A percentile compares a stretch with the other conserved stretches of the same genome.
phyloP scores from a whole-genome alignment of 345 rosid genomes.

The Eucalyptus paniculata region DNA sequence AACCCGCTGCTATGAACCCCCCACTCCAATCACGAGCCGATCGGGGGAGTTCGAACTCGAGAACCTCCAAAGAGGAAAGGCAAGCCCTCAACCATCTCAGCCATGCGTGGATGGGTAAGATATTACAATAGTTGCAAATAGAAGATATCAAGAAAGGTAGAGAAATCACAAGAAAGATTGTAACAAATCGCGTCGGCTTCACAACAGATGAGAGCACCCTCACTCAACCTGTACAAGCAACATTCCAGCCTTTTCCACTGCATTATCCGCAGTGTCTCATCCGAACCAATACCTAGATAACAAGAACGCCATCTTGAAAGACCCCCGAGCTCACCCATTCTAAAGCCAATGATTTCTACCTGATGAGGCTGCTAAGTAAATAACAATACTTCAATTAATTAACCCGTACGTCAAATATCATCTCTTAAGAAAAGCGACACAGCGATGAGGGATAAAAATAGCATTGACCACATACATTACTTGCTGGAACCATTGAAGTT shows the following conservation, averaged over 20 bases:
- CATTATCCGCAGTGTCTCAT: conserved; percentile 55
- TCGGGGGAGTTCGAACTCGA: too few relatives aligned
- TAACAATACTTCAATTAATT: neutral
- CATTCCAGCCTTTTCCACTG: conserved; percentile 66
- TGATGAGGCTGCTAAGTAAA: conserved; percentile 82
- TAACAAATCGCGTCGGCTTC: conserved; percentile 52
- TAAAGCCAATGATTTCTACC: conserved; percentile 45
- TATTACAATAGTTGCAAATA: neutral
- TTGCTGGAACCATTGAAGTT: neutral
- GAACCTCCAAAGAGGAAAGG: too few relatives aligned
- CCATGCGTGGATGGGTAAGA: neutral
- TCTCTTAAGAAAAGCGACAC: neutral
- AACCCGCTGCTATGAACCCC: too few relatives aligned
- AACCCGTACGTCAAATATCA: neutral
- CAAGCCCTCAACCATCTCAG: too few relatives aligned
- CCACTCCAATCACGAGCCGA: too few relatives aligned
- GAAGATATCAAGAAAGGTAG: neutral
- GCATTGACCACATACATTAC: neutral
- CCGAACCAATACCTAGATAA: conserved; percentile 63
- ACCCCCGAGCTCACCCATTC: conserved; percentile 91
- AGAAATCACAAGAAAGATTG: neutral
- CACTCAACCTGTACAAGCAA: conserved; percentile 74
- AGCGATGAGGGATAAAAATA: neutral
- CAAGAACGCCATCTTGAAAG: conserved; percentile 92
- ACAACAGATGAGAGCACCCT: conserved; percentile 73